Percentiles rank a stretch among this genome's conserved stretches.
phyloP scores from a whole-genome alignment of 2,329 filamentous ascomycete species.

The Plectosphaerella cucumerina region DNA sequence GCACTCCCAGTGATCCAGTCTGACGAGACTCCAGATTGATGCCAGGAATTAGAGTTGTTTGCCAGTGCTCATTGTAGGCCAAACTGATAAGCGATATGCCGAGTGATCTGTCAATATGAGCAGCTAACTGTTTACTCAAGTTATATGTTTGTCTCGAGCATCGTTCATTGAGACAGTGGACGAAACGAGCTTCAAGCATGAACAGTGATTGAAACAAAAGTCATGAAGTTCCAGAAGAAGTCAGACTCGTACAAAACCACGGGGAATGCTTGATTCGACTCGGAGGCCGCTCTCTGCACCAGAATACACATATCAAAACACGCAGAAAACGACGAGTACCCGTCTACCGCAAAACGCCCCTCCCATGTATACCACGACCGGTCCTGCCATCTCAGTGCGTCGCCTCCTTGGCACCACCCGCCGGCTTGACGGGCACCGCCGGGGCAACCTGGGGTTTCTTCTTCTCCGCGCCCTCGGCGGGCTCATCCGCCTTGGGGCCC shows the following conservation, averaged over 20 bases:
- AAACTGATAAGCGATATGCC: too few relatives aligned
- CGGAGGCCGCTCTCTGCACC: too few relatives aligned
- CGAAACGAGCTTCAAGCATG: too few relatives aligned
- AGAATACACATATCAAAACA: background rate
- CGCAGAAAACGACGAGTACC: background rate
- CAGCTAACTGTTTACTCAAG: too few relatives aligned
- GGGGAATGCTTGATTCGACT: too few relatives aligned
- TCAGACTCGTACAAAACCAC: too few relatives aligned
- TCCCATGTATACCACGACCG: background rate
- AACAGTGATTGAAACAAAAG: too few relatives aligned
- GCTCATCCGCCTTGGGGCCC: conserved; percentile 10
- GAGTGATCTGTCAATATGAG: too few relatives aligned
- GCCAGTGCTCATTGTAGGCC: too few relatives aligned
- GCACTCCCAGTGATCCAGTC: background rate
- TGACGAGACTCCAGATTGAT: background rate
- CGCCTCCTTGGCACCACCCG: background rate
- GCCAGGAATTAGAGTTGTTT: background rate
- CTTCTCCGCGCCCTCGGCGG: conserved; percentile 14
- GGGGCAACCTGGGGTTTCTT: background rate
- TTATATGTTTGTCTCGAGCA: too few relatives aligned
- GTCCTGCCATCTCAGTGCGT: background rate
- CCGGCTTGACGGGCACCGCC: background rate
- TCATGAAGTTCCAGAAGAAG: too few relatives aligned
- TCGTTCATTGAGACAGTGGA: too few relatives aligned
- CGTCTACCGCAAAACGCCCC: background rate